These are phyloP conservation scores for Boletus subparvulus DNA, from an alignment of 768 basidiomycete genomes.

Conservation along the genomic window DNA sequence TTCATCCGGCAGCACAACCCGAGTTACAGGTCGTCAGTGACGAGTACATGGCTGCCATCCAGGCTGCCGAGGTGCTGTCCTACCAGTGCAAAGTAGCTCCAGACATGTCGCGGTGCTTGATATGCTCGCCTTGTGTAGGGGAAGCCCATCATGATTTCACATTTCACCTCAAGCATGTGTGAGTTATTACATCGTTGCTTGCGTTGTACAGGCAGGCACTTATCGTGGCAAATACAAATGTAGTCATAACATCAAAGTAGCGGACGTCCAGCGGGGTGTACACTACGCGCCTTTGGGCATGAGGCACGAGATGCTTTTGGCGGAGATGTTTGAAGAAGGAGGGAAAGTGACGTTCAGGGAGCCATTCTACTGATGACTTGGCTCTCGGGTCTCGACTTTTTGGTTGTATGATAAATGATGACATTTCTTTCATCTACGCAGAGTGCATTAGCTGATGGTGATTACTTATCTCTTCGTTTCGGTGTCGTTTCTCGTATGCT, in stretches of 20 bases:
- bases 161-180: not conserved
- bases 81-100: no score
- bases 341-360: not conserved
- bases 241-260: not conserved
- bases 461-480: no score
- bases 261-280: not conserved
- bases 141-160: not conserved
- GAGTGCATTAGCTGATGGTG: no score
- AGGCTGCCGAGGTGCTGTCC: not conserved
- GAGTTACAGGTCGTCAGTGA: slow-evolving; percentile 1
- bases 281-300: not conserved
- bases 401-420: not conserved
- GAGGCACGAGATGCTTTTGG: not conserved
- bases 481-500: no score
- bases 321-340: not conserved
- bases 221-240: not conserved
- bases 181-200: not conserved
- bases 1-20: not conserved
- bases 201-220: not conserved
- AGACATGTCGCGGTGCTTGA: not conserved
- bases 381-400: not conserved
- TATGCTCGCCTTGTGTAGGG: not conserved
- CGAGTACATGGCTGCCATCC: not conserved
- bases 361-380: no score
- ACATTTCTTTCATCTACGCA: no score